Conservation (phyloP, 768 basidiomycete species). For the Suillus subluteus region DNA sequence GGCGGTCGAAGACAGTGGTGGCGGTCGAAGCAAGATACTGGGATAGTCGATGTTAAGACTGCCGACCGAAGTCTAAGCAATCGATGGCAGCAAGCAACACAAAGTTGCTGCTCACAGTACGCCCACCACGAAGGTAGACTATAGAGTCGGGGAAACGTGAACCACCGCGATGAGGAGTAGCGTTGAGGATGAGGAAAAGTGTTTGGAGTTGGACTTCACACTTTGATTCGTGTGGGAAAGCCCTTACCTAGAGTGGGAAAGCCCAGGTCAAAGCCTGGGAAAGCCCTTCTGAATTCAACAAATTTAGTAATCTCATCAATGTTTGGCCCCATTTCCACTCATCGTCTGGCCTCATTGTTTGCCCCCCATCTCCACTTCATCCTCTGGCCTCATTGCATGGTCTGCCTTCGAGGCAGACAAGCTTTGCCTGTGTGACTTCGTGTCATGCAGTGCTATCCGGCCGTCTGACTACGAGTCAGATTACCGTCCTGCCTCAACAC, state of each 20-base stretch:
- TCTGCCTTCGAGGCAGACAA: too few relatives aligned
- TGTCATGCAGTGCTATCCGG: too few relatives aligned
- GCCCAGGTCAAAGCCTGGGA: neutral
- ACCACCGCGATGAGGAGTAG: neutral
- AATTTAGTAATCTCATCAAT: neutral
- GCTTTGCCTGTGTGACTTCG: too few relatives aligned
- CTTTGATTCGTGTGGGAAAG: neutral
- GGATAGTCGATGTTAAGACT: neutral
- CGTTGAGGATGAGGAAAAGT: neutral
- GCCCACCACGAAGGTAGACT: neutral
- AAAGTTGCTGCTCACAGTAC: neutral
- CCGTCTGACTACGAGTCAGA: too few relatives aligned
- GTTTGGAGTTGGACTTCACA: neutral
- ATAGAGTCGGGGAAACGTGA: neutral
- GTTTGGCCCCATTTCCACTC: too few relatives aligned
- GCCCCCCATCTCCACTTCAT: too few relatives aligned
- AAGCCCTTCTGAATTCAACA: neutral
- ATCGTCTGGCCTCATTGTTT: too few relatives aligned
- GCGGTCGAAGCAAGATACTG: neutral
- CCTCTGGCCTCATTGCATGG: too few relatives aligned
- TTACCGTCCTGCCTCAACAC: too few relatives aligned
- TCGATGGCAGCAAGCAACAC: neutral
- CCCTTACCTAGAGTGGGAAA: neutral
- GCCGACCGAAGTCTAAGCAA: neutral
- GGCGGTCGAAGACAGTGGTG: too few relatives aligned